Conservation (phyloP, 495 filamentous ascomycete species). For the Neurospora sp. region DNA sequence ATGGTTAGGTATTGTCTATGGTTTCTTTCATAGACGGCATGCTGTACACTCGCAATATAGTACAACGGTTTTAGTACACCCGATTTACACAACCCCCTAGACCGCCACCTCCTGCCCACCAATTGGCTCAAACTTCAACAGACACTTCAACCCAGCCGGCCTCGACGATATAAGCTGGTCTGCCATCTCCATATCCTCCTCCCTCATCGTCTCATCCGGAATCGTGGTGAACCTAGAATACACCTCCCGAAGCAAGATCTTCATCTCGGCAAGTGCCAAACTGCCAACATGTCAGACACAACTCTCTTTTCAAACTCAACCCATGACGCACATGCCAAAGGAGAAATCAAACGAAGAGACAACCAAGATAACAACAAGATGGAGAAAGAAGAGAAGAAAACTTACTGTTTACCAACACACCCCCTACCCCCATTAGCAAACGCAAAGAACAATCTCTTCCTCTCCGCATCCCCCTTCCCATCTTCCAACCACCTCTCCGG, state of each 20-base stretch:
- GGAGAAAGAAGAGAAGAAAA: not conserved
- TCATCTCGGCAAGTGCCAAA: constrained; percentile 59
- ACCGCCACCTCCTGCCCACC: not conserved
- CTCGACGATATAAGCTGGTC: constrained; percentile 53
- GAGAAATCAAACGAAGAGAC: not conserved
- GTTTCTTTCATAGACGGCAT: not conserved
- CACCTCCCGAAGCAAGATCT: constrained; percentile 44
- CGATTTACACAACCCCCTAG: not conserved
- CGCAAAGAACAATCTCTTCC: constrained; percentile 36
- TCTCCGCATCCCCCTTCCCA: constrained; percentile 24
- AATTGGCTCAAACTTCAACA: constrained; percentile 29
- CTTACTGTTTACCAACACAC: constrained; percentile 49
- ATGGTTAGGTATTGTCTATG: not conserved
- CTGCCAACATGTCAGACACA: constrained; percentile 25
- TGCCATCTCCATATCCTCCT: constrained; percentile 43
- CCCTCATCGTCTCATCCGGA: constrained; percentile 41
- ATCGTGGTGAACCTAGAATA: constrained; percentile 47
- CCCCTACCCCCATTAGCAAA: constrained; percentile 47
- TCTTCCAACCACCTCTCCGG: constrained; percentile 56
- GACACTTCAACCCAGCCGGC: constrained; percentile 44
- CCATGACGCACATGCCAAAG: not conserved
- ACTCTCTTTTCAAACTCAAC: not conserved
- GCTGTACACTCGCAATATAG: not conserved
- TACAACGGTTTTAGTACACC: not conserved
- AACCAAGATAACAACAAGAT: not conserved